Base-by-base conservation (phyloP, 139 green algal genomes). In the Spirogloea muscicola region DNA sequence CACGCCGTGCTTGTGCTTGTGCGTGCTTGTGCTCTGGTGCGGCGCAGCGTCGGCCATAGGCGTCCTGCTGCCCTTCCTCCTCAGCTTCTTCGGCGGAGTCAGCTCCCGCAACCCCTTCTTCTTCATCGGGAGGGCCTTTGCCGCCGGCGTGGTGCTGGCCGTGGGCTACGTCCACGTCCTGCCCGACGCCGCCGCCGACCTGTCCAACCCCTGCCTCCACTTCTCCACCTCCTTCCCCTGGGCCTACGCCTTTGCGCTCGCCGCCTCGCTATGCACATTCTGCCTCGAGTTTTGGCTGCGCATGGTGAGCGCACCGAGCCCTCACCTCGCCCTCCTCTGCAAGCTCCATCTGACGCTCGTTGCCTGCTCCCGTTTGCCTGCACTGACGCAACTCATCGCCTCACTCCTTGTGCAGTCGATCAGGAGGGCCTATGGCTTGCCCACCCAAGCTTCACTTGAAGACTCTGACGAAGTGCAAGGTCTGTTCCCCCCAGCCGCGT, bases 141-240 rank as follows among this genome's bases (percentile, higher is more conserved):
- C 65, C n/a, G 65, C 65, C 21, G 65, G 65, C 16, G 49, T 74
- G 7, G 44, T 74, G 37, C 52, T 74, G 0, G 65, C 37, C 1
- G 65, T 74, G 0, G 65, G 40, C 42, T 40, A 66, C 18, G 65
- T 74, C 40, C 65, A 74, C 38, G 49, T 74, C 18, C 49, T 74
- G 25, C 65, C 65, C 3, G 62, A 43, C 42, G 62, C 62, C 31
- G 36, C 36, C 21, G 62, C 58, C 18, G 62, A 37, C 3, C 36
- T 72, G 1, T 36, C 46, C 1, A 49, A 67, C 31, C 62, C 62
- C 10, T 72, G 62, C 49, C 62, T 72, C 0, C 16, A 58, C 31
- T 5, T 72, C 5, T 44, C 62, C 0, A 66, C 62, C 2, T 25
- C 36, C 7, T 72, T 72, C 31, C 62, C 62, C 27, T 72, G 62